Conservation (phyloP, 2,329 filamentous ascomycete species). For the Colletotrichum lini region DNA sequence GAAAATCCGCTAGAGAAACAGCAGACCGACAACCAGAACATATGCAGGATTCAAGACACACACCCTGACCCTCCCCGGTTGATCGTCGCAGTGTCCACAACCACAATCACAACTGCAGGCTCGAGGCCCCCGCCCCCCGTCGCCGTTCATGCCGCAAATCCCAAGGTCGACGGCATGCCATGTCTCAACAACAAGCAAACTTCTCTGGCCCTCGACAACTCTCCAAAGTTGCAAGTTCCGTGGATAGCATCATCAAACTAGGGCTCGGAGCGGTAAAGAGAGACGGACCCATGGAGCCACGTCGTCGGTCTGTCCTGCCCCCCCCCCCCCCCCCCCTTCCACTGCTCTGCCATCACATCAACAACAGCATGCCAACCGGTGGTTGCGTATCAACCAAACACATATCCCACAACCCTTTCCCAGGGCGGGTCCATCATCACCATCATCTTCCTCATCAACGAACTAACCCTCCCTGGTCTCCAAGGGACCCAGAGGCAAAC, state of each 20-base stretch:
- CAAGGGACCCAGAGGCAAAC: constrained; percentile 16
- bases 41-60: neutral
- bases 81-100: constrained; percentile 16
- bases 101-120: neutral
- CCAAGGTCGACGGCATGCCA: neutral
- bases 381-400: constrained; percentile 9
- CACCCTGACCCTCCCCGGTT: neutral
- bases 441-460: too few relatives aligned
- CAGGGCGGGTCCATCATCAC: constrained; percentile 10
- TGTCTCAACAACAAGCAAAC: neutral
- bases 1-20: neutral
- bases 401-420: constrained; percentile 13
- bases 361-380: neutral
- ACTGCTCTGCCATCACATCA: constrained; percentile 3
- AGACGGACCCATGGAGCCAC: constrained; percentile 13
- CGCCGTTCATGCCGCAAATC: neutral
- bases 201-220: neutral
- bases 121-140: neutral
- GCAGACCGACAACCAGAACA: constrained; percentile 24
- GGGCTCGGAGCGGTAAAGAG: constrained; percentile 15
- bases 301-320: constrained; percentile 1
- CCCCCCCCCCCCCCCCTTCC: neutral
- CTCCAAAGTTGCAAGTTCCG: neutral
- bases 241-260: constrained; percentile 4
- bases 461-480: neutral